Base-by-base conservation (phyloP, 140 eudicot genomes). In the Bidens hawaiensis region DNA sequence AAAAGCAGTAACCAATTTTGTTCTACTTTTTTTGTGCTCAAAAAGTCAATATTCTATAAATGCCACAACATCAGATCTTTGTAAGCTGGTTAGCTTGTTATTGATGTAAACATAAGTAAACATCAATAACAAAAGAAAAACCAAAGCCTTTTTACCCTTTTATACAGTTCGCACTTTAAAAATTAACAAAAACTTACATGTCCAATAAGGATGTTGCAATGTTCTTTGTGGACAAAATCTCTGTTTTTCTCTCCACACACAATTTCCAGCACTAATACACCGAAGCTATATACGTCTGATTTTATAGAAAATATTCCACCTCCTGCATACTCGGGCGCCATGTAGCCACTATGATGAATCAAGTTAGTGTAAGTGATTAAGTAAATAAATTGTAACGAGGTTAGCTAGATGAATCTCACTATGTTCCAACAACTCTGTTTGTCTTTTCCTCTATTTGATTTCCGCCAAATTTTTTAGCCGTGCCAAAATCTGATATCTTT, bases 401-500 rank as follows among this genome's bases (percentile, higher is more conserved):
- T n/a, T n/a, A n/a, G n/a, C n/a, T 31, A n/a, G 12, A 61, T 24
- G 45, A 47, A 40, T 26, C 67, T 53, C 46, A 75, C 80, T 68
- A 69, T 68, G 80, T 75, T 62, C 80, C 76, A 69, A 75, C 76
- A 10, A 75, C 71, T 34, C 63, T 75, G 9, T 48, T 69, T 31
- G 80, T 75, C 24, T 75, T 62, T 23, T 66, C 76, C 45, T 59
- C 76, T 2, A 62, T 70, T 27, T 72, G 75, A 34, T 54, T 51
- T 21, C 51, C 76, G 48, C 83, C 73, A 47, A 75, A 72, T 11
- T 48, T 73, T 69, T 76, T 79, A 30, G 80, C 80, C 67, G 48
- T 69, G 34, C 80, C 80, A 52, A 79, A 79, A 31, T 79, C 84
- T 25, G 80, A 79, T 47, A 79, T 74, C 24, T 79, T 74, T 12